Evolutionary conservation across 164 flowering plant genomes (phyloP).

Genomic region (Annona cherimola): DNA sequence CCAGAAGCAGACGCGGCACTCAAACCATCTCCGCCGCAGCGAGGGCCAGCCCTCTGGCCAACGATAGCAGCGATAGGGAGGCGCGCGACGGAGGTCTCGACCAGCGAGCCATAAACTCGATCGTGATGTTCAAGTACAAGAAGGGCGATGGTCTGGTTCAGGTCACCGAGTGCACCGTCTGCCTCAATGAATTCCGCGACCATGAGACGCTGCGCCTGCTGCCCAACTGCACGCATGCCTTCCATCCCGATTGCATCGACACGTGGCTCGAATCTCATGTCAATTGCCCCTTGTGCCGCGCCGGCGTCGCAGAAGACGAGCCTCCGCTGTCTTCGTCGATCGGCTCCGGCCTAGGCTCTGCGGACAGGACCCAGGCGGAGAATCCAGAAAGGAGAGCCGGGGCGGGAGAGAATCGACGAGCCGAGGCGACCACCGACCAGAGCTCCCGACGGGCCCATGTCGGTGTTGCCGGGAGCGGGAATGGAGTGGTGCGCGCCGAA

Average conservation of each 20-base stretch:
- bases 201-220: slow-evolving; percentile 49
- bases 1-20: slow-evolving; percentile 20
- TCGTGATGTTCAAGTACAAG: slow-evolving; percentile 56
- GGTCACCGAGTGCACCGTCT: slow-evolving; percentile 66
- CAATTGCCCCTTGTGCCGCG: slow-evolving; percentile 66
- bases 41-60: slow-evolving; percentile 12
- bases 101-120: slow-evolving; percentile 57
- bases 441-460: slow-evolving; percentile 16
- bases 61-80: slow-evolving; percentile 14
- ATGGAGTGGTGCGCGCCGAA: slow-evolving; percentile 4
- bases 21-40: slow-evolving; percentile 24
- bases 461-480: slow-evolving; percentile 5
- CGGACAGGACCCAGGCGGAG: slow-evolving; percentile 19
- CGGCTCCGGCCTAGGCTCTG: not conserved
- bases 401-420: slow-evolving; percentile 1
- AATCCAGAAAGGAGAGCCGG: slow-evolving; percentile 16
- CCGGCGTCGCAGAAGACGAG: slow-evolving; percentile 23
- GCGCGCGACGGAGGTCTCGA: slow-evolving; percentile 46
- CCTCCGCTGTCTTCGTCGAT: slow-evolving; percentile 6
- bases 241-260: slow-evolving; percentile 62
- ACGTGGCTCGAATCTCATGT: slow-evolving; percentile 61
- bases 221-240: slow-evolving; percentile 78
- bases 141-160: slow-evolving; percentile 59
- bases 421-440: not conserved
- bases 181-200: slow-evolving; percentile 53